These are phyloP conservation scores for Clarkia xantiana DNA, from an alignment of 345 rosid species.

Conservation along the genomic window DNA sequence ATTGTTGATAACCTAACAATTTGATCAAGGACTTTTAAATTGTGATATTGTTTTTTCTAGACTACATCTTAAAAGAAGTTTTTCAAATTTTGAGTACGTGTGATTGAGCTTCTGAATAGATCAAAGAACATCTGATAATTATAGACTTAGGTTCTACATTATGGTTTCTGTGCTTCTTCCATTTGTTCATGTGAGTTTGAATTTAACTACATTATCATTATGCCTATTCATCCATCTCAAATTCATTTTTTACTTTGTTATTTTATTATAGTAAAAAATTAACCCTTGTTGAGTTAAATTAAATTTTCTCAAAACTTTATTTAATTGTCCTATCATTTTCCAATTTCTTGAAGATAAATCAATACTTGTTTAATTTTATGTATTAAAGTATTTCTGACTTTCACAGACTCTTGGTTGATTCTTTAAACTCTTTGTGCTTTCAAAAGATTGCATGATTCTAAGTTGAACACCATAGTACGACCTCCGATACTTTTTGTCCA, in stretches of 20 bases:
- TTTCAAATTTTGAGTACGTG: slow-evolving; percentile 72
- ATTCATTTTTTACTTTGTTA: too few relatives aligned
- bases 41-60: slow-evolving; percentile 50
- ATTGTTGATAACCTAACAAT: background rate
- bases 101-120: slow-evolving; percentile 92
- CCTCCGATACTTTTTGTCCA: slow-evolving; percentile 96
- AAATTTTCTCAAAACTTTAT: too few relatives aligned
- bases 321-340: background rate
- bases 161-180: slow-evolving; percentile 53
- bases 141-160: slow-evolving; percentile 52
- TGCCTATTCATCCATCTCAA: too few relatives aligned
- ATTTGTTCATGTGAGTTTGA: slow-evolving; percentile 53
- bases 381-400: slow-evolving; percentile 56
- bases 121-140: slow-evolving; percentile 39
- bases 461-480: slow-evolving; percentile 63
- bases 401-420: slow-evolving; percentile 80
- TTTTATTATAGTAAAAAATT: too few relatives aligned
- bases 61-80: slow-evolving; percentile 60
- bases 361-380: slow-evolving; percentile 4
- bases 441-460: slow-evolving; percentile 62
- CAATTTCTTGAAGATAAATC: background rate
- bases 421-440: slow-evolving; percentile 73
- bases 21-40: slow-evolving; percentile 58
- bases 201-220: background rate
- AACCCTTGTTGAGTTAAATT: too few relatives aligned